Base-by-base conservation (phyloP, 1,284 basidiomycete genomes). In the Puccinia triticina region DNA sequence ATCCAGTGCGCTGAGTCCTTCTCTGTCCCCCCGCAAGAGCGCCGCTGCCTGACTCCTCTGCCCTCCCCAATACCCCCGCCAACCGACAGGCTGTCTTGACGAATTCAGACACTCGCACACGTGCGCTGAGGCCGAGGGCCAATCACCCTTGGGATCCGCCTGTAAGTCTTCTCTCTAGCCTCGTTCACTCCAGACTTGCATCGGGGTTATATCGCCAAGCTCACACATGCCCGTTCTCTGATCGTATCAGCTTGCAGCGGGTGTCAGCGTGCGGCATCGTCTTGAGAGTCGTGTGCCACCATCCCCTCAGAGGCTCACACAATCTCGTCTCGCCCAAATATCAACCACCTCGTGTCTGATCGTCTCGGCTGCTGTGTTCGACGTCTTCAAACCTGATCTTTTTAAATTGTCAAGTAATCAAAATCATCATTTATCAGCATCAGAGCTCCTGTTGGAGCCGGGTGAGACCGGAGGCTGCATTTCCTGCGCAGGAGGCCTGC, bases 61-160 rank as follows among this genome's bases (percentile, higher is more conserved):
- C 40, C 7, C 40, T 43, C 40, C 4, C 4, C 5, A 53, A 53
- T 8, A 53, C 16, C 50, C 4, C 3, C 8, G 12, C 46, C 26
- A 26, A 69, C 21, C 26, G 48, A 48, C 40, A 69, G 66, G 18
- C 16, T 69, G 66, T 48, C 43, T 26, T 7, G 66, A 69, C 14
- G 66, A 69, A 46, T 29, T 69, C 18, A 46, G 40, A 48, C 43
- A 46, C 66, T 69, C 40, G n/a, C n/a, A 69, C n/a, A 69, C 8
- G 2, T 69, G 66, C 40, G 5, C n/a, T 69, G 23, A 1, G 4
- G 5, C n/a, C 48, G 23, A 1, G 4, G 40, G 37, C 26, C n/a
- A 12, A 26, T 29, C 66, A 1, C 46, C 18, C 66, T 10, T 46
- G 8, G n/a, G n/a, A 26, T 26, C 12, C 16, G 66, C 43, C 14